Percentiles rank a stretch among this genome's conserved stretches.
phyloP scores from a whole-genome alignment of 2,329 filamentous ascomycete genomes.

The Lecanicillium sp. region DNA sequence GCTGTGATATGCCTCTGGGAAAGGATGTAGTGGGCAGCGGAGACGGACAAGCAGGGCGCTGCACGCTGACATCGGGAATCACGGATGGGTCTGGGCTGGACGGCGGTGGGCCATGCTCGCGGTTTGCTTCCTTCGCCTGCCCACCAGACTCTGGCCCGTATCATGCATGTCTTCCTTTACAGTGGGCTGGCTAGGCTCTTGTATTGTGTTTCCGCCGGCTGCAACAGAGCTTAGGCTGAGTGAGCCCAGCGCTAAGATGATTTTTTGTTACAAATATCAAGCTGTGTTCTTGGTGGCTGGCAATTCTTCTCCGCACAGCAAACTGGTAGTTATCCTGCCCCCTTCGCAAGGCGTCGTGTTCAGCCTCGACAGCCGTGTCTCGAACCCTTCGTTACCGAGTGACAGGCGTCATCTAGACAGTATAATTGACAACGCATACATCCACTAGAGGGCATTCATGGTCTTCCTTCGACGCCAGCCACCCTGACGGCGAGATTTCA shows the following conservation, averaged over 20 bases:
- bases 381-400: not conserved
- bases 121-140: too few relatives aligned
- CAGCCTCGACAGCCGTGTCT: not conserved
- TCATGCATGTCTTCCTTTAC: constrained; percentile 2
- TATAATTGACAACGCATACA: constrained; percentile 5
- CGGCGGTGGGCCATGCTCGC: not conserved
- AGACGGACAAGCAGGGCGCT: not conserved
- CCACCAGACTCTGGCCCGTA: not conserved
- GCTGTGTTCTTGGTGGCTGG: too few relatives aligned
- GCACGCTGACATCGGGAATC: not conserved
- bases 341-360: not conserved
- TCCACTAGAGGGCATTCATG: not conserved
- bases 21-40: not conserved
- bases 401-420: too few relatives aligned
- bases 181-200: not conserved
- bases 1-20: not conserved
- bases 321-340: not conserved
- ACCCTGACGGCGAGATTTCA: not conserved
- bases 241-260: not conserved
- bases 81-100: constrained; percentile 1
- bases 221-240: not conserved
- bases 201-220: not conserved
- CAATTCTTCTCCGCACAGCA: too few relatives aligned
- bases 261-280: not conserved
- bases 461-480: not conserved